phyloP scores from a whole-genome alignment of 2,329 filamentous ascomycete species.

The Ophiognomonia clavigignenti-juglandacearum region DNA sequence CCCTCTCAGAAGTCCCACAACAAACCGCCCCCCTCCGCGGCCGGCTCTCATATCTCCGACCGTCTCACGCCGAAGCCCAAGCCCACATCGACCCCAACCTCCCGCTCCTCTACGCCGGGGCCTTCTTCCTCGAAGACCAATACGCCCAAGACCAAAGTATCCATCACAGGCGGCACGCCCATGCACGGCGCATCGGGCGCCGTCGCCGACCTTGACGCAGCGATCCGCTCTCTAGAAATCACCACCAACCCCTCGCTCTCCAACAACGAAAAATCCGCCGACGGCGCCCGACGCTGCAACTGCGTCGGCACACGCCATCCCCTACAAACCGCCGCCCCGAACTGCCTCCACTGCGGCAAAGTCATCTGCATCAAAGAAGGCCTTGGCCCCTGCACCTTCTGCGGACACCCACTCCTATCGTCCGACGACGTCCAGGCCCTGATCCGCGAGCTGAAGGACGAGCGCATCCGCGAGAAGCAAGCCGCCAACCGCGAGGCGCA shows the following conservation, averaged over 20 bases:
- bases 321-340: slow-evolving; percentile 84
- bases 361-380: slow-evolving; percentile 94
- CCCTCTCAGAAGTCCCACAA: slow-evolving; percentile 30
- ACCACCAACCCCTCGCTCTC: slow-evolving; percentile 74
- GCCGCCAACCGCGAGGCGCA: slow-evolving; percentile 70
- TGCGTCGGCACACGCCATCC: slow-evolving; percentile 88
- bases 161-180: slow-evolving; percentile 69
- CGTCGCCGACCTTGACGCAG: slow-evolving; percentile 67
- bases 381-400: slow-evolving; percentile 90
- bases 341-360: slow-evolving; percentile 89
- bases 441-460: slow-evolving; percentile 75
- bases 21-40: slow-evolving; percentile 60
- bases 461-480: slow-evolving; percentile 84
- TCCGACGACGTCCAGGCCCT: slow-evolving; percentile 75
- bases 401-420: slow-evolving; percentile 68
- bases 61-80: slow-evolving; percentile 49
- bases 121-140: slow-evolving; percentile 43
- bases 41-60: slow-evolving; percentile 80
- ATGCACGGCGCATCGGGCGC: slow-evolving; percentile 79
- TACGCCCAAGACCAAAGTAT: slow-evolving; percentile 57
- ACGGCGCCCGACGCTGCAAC: slow-evolving; percentile 70
- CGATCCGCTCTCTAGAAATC: slow-evolving; percentile 86
- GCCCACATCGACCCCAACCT: slow-evolving; percentile 46
- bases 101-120: slow-evolving; percentile 46
- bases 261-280: no score